Evolutionary conservation across 2,329 filamentous ascomycete species (phyloP).

Genomic region (Botrytis paeoniae): DNA sequence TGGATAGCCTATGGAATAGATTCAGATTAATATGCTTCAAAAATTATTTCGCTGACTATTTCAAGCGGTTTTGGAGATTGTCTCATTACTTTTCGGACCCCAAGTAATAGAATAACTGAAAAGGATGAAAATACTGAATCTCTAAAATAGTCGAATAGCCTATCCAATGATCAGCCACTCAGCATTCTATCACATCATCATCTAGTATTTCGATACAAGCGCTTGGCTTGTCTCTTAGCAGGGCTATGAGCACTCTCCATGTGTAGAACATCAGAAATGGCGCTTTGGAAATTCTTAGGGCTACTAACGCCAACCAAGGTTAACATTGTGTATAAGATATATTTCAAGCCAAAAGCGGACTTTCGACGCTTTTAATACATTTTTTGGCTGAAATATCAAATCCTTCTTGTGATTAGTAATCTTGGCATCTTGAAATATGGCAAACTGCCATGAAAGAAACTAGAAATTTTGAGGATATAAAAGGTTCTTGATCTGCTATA

Average conservation of each 20-base stretch:
- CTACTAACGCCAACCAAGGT: neutral
- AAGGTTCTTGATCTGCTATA: neutral
- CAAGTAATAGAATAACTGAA: neutral
- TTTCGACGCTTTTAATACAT: neutral
- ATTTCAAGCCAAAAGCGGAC: neutral
- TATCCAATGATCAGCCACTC: neutral
- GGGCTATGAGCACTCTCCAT: neutral
- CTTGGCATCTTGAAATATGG: neutral
- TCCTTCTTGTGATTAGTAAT: neutral
- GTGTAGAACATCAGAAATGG: neutral
- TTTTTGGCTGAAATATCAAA: neutral
- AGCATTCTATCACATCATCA: neutral
- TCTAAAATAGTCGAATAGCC: neutral
- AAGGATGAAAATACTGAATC: neutral
- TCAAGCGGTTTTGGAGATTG: neutral
- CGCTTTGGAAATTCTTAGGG: neutral
- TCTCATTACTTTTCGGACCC: neutral
- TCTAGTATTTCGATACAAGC: neutral
- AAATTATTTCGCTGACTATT: neutral
- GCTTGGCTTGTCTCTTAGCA: no score
- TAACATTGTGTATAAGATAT: neutral
- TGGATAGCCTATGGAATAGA: neutral
- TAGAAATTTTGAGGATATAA: neutral
- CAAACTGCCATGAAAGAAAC: neutral
- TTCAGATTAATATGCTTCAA: neutral